Percentiles rank a stretch among this genome's conserved stretches.
phyloP scores from a whole-genome alignment of 257 asterid genomes.

The Osmanthus fragrans region DNA sequence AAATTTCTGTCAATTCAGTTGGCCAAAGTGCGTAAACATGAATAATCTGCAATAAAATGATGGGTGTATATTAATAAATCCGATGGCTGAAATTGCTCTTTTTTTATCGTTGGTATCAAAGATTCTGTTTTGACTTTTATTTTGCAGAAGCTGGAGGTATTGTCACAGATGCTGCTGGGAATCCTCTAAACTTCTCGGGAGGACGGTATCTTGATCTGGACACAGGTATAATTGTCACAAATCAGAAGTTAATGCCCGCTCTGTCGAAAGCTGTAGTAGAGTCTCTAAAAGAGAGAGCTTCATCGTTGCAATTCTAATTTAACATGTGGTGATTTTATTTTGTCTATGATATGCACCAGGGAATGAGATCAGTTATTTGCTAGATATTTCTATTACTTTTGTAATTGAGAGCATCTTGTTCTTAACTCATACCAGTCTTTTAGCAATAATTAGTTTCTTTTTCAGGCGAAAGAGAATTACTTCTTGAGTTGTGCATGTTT shows the following conservation, averaged over 20 bases:
- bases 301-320: constrained; percentile 45
- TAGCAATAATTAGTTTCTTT: too few species aligned
- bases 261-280: constrained; percentile 80
- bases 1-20: background rate
- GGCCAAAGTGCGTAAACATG: background rate
- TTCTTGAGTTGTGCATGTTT: background rate
- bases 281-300: constrained; percentile 66
- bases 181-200: constrained; percentile 84
- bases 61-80: background rate
- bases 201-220: constrained; percentile 91
- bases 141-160: constrained; percentile 96
- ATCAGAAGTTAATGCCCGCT: constrained; percentile 84
- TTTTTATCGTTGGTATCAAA: background rate
- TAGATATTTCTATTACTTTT: background rate
- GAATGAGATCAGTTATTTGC: background rate
- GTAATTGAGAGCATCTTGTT: background rate
- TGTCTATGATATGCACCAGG: background rate
- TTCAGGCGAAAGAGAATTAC: background rate
- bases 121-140: background rate
- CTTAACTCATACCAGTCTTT: background rate
- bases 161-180: constrained; percentile 83
- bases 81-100: too few species aligned
- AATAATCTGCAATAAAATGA: background rate
- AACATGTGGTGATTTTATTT: background rate
- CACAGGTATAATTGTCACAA: constrained; percentile 82